Evolutionary conservation across 805 yeast species (phyloP).

Genomic region (Ogataea pini): DNA sequence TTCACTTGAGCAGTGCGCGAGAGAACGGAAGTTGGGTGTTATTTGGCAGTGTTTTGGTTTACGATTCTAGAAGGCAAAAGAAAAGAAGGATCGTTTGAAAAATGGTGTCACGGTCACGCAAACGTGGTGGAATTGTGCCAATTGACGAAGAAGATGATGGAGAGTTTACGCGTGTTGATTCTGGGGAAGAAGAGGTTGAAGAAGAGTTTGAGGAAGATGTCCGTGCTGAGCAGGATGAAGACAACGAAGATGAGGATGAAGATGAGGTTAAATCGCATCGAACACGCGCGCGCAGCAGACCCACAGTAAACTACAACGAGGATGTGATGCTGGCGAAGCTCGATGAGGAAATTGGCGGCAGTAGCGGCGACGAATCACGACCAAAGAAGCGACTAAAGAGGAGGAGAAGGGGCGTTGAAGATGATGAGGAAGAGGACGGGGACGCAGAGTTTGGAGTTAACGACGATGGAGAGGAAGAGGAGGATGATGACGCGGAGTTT

Average conservation of each 20-base stretch:
- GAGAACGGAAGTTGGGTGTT: neutral
- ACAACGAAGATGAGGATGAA: slow-evolving; percentile 25
- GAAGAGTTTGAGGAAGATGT: slow-evolving; percentile 29
- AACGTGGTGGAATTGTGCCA: neutral
- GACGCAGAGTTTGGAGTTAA: slow-evolving; percentile 29
- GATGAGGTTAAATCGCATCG: slow-evolving; percentile 27
- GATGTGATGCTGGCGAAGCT: slow-evolving; percentile 30
- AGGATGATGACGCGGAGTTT: slow-evolving; percentile 26
- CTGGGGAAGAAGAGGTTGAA: slow-evolving; percentile 20
- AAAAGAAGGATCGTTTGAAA: neutral
- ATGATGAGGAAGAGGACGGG: slow-evolving; percentile 16
- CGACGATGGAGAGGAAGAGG: slow-evolving; percentile 9
- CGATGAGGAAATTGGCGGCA: slow-evolving; percentile 27
- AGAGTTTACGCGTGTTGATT: slow-evolving; percentile 13
- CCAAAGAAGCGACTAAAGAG: slow-evolving; percentile 20
- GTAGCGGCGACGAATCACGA: slow-evolving; percentile 22
- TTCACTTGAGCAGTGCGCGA: neutral
- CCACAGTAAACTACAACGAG: slow-evolving; percentile 36
- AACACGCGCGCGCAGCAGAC: slow-evolving; percentile 29
- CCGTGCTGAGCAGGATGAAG: slow-evolving; percentile 12
- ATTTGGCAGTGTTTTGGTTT: neutral
- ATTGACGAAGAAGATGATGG: slow-evolving; percentile 24
- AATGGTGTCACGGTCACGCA: slow-evolving; percentile 1
- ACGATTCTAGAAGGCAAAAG: neutral
- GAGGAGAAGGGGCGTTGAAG: slow-evolving; percentile 19